These are phyloP conservation scores for Podospora fimiseda DNA, from an alignment of 495 filamentous ascomycete species.

Conservation along the genomic window DNA sequence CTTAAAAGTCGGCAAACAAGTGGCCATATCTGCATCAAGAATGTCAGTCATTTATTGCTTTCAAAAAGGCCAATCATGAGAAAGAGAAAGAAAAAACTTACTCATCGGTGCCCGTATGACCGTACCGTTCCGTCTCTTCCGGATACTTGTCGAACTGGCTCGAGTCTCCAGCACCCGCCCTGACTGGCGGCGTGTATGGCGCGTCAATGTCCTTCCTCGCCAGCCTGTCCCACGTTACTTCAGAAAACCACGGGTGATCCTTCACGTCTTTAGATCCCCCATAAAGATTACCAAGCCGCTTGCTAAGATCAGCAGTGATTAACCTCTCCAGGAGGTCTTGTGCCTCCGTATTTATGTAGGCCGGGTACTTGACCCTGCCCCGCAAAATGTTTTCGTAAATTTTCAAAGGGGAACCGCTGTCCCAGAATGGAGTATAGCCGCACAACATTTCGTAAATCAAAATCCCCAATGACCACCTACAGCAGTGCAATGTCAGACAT, in stretches of 20 bases:
- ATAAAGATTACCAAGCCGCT: conserved; percentile 88
- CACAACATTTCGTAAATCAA: conserved; percentile 99
- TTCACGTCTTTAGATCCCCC: conserved; percentile 92
- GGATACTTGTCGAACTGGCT: conserved; percentile 98
- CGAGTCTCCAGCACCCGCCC: conserved; percentile 86
- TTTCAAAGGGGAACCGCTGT: conserved; percentile 93
- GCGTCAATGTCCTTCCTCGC: conserved; percentile 95
- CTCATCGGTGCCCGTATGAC: conserved; percentile 68
- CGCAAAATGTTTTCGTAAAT: conserved; percentile 98
- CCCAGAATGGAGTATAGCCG: conserved; percentile 98
- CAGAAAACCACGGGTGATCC: conserved; percentile 90
- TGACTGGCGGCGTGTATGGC: conserved; percentile 94
- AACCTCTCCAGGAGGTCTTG: conserved; percentile 85
- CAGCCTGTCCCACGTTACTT: conserved; percentile 95
- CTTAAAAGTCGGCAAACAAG: conserved; percentile 16
- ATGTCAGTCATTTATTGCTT: not conserved
- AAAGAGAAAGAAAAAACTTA: conserved; percentile 45
- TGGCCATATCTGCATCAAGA: conserved; percentile 9
- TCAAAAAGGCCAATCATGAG: too few species aligned
- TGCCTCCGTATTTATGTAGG: conserved; percentile 90
- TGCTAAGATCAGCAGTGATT: conserved; percentile 92
- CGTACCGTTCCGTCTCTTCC: conserved; percentile 91
- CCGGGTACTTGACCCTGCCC: conserved; percentile 89
- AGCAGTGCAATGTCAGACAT: too few species aligned
- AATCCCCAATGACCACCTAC: conserved; percentile 96